Conservation (phyloP, 2,329 filamentous ascomycete species). For the Dactylellina cionopaga region DNA sequence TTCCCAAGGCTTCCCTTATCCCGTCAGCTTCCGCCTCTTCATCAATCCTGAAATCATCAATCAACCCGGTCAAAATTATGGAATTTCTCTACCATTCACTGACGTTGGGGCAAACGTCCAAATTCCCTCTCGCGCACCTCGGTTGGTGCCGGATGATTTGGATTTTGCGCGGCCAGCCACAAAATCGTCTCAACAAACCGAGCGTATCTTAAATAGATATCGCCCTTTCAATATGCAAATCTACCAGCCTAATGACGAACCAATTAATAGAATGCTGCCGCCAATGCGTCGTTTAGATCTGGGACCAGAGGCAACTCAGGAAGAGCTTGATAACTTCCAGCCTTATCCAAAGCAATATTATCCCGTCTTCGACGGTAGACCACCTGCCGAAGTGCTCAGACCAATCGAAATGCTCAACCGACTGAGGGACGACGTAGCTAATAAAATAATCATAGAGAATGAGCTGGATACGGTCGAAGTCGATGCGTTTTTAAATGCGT, state of each 20-base stretch:
- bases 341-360: conserved; percentile 12
- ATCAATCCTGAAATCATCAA: conserved; percentile 18
- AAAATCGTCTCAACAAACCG: background rate
- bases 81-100: conserved; percentile 5
- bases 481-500: conserved; percentile 14
- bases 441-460: background rate
- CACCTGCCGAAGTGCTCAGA: conserved; percentile 12
- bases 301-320: background rate
- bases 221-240: background rate
- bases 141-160: background rate
- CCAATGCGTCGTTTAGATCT: background rate
- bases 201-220: conserved; percentile 1
- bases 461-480: background rate
- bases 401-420: conserved; percentile 17
- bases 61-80: background rate
- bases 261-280: background rate
- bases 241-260: background rate
- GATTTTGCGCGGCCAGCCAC: background rate
- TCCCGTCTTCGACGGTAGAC: background rate
- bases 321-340: background rate
- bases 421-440: conserved; percentile 4
- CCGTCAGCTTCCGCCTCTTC: conserved; percentile 32
- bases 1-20: background rate
- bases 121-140: background rate
- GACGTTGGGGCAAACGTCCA: background rate